phyloP scores from a whole-genome alignment of 805 yeast genomes.

The Yarrowia hollandica region DNA sequence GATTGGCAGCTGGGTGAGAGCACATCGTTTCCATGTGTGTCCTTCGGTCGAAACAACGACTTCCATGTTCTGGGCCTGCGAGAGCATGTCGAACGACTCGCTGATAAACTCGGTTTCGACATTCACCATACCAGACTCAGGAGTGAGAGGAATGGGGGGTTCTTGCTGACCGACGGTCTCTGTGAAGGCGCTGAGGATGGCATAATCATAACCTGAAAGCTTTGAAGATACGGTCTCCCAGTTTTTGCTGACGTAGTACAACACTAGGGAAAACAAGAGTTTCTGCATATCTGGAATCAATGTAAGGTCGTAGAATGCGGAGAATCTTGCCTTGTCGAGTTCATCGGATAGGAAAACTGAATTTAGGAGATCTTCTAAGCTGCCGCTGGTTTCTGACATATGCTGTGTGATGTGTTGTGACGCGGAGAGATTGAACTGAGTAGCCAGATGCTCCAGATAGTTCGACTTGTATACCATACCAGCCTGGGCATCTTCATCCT shows the following conservation, averaged over 20 bases:
- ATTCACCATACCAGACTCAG: neutral
- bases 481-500: conserved; percentile 4
- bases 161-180: neutral
- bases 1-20: conserved; percentile 15
- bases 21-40: conserved; percentile 23
- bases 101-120: conserved; percentile 19
- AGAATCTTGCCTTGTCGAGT: conserved; percentile 19
- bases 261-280: conserved; percentile 5
- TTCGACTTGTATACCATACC: conserved; percentile 10
- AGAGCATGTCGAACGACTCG: conserved; percentile 2
- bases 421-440: conserved; percentile 3
- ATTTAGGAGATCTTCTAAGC: conserved; percentile 1
- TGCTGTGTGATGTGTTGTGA: conserved; percentile 1
- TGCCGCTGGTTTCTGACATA: neutral
- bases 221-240: neutral
- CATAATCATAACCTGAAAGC: conserved; percentile 13
- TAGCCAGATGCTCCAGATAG: neutral
- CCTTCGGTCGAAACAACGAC: conserved; percentile 5
- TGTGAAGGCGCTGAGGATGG: conserved; percentile 1
- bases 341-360: neutral
- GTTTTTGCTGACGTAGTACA: conserved; percentile 17
- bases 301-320: conserved; percentile 9
- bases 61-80: conserved; percentile 6
- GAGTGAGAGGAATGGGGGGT: conserved; percentile 1
- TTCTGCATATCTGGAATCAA: conserved; percentile 23